phyloP scores from a whole-genome alignment of 345 rosid genomes.

The Camelina sativa region DNA sequence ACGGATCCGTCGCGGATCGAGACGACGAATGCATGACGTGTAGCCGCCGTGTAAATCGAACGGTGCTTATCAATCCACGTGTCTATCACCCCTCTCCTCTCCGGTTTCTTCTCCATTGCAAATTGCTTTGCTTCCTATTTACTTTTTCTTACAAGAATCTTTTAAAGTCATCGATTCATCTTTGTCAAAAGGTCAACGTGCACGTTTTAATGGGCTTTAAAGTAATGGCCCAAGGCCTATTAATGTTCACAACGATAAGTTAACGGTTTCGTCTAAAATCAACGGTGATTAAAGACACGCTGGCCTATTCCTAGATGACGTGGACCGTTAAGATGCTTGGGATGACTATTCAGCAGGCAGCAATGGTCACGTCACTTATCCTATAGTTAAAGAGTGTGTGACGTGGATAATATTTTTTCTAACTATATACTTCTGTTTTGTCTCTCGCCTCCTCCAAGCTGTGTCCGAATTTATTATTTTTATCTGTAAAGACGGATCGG shows the following conservation, averaged over 20 bases:
- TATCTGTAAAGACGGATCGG: constrained; percentile 11
- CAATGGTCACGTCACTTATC: constrained; percentile 17
- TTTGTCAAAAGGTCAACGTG: neutral
- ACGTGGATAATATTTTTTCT: constrained; percentile 22
- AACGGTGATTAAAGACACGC: constrained; percentile 13
- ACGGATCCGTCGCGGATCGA: constrained; percentile 78
- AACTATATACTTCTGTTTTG: neutral
- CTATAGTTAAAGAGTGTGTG: constrained; percentile 31
- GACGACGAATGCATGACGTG: constrained; percentile 68
- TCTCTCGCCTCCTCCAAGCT: neutral
- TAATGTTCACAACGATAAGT: neutral
- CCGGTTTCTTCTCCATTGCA: constrained; percentile 35
- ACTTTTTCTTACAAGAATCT: neutral
- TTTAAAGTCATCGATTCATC: neutral
- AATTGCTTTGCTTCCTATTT: constrained; percentile 18
- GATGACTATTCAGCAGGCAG: neutral
- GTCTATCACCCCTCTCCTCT: constrained; percentile 49
- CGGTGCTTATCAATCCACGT: constrained; percentile 72
- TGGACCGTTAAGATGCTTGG: constrained; percentile 23
- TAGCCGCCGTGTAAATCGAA: constrained; percentile 60
- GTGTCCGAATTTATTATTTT: constrained; percentile 1
- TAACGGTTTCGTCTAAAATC: constrained; percentile 9
- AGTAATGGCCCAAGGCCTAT: constrained; percentile 29
- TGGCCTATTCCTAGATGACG: neutral
- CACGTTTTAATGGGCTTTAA: constrained; percentile 35